phyloP scores from a whole-genome alignment of 371 early-diverging fungal species.

The Neoconidiobolus thromboides region DNA sequence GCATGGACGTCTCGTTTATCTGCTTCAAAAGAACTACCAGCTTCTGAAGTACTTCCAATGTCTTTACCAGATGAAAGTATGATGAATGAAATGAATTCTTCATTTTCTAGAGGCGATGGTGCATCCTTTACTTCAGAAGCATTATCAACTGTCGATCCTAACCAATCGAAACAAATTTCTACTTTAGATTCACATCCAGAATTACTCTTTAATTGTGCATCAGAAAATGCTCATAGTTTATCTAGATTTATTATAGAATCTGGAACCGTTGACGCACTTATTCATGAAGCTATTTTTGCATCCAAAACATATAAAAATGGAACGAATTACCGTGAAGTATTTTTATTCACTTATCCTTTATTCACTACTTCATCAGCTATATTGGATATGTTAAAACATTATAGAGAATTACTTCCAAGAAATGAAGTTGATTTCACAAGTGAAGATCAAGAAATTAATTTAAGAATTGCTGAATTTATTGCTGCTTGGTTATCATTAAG shows the following conservation, averaged over 20 bases:
- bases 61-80: not conserved
- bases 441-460: conserved; percentile 9
- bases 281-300: conserved; percentile 36
- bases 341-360: conserved; percentile 32
- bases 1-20: conserved; percentile 16
- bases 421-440: conserved; percentile 7
- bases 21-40: conserved; percentile 1
- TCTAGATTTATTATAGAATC: conserved; percentile 9
- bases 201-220: conserved; percentile 10
- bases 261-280: conserved; percentile 37
- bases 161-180: conserved; percentile 17
- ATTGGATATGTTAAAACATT: conserved; percentile 27
- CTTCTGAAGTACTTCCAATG: not conserved
- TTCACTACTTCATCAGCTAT: conserved; percentile 30
- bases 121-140: not conserved
- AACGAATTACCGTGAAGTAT: conserved; percentile 15
- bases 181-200: conserved; percentile 28
- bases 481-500: conserved; percentile 9
- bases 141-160: conserved; percentile 11
- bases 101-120: not conserved
- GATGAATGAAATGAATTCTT: not conserved
- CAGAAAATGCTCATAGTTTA: conserved; percentile 1
- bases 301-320: conserved; percentile 6
- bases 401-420: conserved; percentile 16
- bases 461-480: conserved; percentile 13